These are phyloP conservation scores for Nicotiana tabacum DNA, from an alignment of 257 asterid species.

Conservation along the genomic window DNA sequence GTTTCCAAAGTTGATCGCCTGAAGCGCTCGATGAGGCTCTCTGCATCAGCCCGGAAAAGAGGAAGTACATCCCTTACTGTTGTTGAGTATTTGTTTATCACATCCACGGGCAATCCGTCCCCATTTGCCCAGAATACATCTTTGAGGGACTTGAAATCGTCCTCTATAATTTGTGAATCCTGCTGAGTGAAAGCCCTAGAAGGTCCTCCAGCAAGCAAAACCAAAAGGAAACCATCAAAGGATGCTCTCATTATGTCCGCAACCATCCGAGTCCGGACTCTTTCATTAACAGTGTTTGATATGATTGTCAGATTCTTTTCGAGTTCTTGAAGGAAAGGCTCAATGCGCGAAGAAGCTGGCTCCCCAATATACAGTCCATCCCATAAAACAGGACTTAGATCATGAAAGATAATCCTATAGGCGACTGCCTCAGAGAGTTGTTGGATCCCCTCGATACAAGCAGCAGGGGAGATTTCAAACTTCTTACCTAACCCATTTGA, in stretches of 20 bases:
- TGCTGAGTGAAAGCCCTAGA: constrained; percentile 58
- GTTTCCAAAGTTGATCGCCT: constrained; percentile 58
- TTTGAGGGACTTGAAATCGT: constrained; percentile 75
- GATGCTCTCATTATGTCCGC: constrained; percentile 93
- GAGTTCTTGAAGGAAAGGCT: constrained; percentile 76
- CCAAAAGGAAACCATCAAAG: constrained; percentile 73
- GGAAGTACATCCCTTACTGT: constrained; percentile 67
- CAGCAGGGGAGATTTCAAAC: constrained; percentile 75
- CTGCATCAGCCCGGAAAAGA: constrained; percentile 66
- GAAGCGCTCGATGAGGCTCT: constrained; percentile 60
- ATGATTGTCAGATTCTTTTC: constrained; percentile 61
- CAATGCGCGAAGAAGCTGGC: constrained; percentile 72
- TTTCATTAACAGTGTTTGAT: constrained; percentile 67
- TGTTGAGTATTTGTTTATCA: constrained; percentile 64
- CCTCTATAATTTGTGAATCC: constrained; percentile 74
- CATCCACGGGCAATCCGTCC: constrained; percentile 74
- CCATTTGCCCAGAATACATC: constrained; percentile 92
- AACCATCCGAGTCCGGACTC: constrained; percentile 69
- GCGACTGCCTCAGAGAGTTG: constrained; percentile 71
- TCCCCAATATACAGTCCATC: constrained; percentile 77
- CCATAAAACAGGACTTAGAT: constrained; percentile 60
- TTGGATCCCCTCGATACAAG: constrained; percentile 87
- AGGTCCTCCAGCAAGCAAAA: constrained; percentile 94
- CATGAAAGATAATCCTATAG: constrained; percentile 75
- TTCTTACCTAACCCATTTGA: constrained; percentile 63